Percentiles rank a stretch among this genome's conserved stretches.
These are phyloP conservation scores for Metrosideros polymorpha DNA, from an alignment of 441 rosid species.

Conservation along the genomic window DNA sequence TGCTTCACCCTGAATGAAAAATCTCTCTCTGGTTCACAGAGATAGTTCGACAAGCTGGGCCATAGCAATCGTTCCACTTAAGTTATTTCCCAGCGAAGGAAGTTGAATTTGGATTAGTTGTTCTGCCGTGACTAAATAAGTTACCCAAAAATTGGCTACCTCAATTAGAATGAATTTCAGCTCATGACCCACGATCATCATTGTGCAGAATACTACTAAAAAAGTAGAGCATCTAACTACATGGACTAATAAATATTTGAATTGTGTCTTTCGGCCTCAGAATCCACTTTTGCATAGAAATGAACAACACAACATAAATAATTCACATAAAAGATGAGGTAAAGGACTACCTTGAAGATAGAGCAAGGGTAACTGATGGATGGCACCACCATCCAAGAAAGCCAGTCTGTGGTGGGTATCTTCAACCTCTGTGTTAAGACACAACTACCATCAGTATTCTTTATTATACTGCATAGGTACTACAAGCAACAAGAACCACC, in stretches of 20 bases:
- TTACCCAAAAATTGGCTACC: neutral
- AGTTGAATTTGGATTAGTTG: neutral
- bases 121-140: neutral
- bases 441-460: neutral
- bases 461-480: neutral
- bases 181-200: neutral
- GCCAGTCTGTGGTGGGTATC: constrained; percentile 63
- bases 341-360: constrained; percentile 65
- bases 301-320: neutral
- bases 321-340: neutral
- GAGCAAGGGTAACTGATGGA: constrained; percentile 59
- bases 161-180: neutral
- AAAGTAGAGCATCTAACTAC: neutral
- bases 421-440: constrained; percentile 69
- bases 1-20: neutral
- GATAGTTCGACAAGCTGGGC: neutral
- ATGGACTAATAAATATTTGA: neutral
- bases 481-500: neutral
- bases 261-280: neutral
- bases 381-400: constrained; percentile 78
- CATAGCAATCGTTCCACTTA: neutral
- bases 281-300: neutral
- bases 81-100: neutral
- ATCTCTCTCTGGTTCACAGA: neutral
- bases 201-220: neutral